Conservation (phyloP, 2,329 filamentous ascomycete species). For the Colletotrichum orbiculare region DNA sequence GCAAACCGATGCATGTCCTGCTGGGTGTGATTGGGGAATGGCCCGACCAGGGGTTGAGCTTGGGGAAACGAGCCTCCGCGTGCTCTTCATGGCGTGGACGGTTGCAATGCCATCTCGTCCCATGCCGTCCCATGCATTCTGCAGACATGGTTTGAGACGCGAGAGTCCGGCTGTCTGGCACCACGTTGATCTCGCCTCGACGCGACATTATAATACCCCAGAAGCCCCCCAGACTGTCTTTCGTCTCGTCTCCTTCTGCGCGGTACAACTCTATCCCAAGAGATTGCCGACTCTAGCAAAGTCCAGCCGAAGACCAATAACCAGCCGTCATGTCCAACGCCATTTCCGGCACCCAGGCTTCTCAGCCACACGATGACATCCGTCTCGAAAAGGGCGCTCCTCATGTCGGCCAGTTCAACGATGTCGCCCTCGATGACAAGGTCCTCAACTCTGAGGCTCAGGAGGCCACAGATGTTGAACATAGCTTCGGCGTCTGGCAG, state of each 20-base stretch:
- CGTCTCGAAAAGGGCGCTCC: slow-evolving; percentile 45
- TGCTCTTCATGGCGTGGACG: neutral
- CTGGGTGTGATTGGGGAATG: slow-evolving; percentile 24
- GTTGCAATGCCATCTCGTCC: slow-evolving; percentile 1
- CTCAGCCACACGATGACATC: slow-evolving; percentile 37
- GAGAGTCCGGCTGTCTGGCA: slow-evolving; percentile 24
- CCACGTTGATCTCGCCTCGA: slow-evolving; percentile 20
- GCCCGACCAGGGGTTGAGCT: slow-evolving; percentile 9
- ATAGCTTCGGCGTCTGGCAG: slow-evolving; percentile 48
- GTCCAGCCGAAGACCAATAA: neutral
- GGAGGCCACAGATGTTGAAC: slow-evolving; percentile 50
- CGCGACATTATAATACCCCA: slow-evolving; percentile 28
- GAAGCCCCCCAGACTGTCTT: slow-evolving; percentile 14
- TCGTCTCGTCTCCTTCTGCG: slow-evolving; percentile 1
- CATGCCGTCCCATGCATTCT: slow-evolving; percentile 23
- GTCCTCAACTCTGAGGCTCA: slow-evolving; percentile 50
- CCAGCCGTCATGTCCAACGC: slow-evolving; percentile 29
- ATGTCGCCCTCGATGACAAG: slow-evolving; percentile 51
- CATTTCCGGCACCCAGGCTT: slow-evolving; percentile 14
- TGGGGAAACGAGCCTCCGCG: slow-evolving; percentile 21
- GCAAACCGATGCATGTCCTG: slow-evolving; percentile 8
- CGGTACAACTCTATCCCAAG: slow-evolving; percentile 24
- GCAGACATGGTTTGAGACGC: slow-evolving; percentile 20
- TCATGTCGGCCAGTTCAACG: slow-evolving; percentile 45
- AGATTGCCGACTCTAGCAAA: slow-evolving; percentile 24